phyloP scores from a whole-genome alignment of 768 basidiomycete species.

The Suillus subalutaceus region DNA sequence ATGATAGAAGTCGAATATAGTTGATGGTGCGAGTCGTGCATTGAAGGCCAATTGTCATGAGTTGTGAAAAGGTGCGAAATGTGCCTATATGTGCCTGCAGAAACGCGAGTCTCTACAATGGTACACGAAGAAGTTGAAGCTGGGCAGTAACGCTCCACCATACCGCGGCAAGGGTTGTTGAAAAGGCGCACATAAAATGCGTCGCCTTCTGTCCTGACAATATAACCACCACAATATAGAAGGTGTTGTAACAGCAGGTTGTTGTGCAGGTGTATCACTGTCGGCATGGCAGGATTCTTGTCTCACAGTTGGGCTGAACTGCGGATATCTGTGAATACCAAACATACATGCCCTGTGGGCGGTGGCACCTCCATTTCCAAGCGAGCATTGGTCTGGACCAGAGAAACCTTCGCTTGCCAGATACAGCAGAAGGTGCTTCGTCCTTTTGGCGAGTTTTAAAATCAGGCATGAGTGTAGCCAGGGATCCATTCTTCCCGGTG shows the following conservation, averaged over 20 bases:
- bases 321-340: conserved; percentile 97
- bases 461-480: conserved; percentile 87
- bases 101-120: too few relatives aligned
- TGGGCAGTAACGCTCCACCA: conserved; percentile 93
- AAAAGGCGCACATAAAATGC: conserved; percentile 99
- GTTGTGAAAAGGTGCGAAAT: too few relatives aligned
- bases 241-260: conserved; percentile 58
- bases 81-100: too few relatives aligned
- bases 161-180: conserved; percentile 82
- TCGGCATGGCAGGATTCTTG: conserved; percentile 86
- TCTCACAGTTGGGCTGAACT: conserved; percentile 82
- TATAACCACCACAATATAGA: conserved; percentile 91
- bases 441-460: conserved; percentile 68
- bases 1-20: too few relatives aligned
- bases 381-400: conserved; percentile 57
- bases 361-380: conserved; percentile 81
- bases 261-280: conserved; percentile 91
- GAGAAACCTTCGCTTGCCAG: conserved; percentile 66
- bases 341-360: conserved; percentile 83
- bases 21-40: too few relatives aligned
- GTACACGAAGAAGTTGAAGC: conserved; percentile 72
- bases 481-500: conserved; percentile 64
- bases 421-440: conserved; percentile 95
- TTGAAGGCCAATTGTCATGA: too few relatives aligned
- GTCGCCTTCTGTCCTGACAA: conserved; percentile 99